phyloP scores from a whole-genome alignment of 495 filamentous ascomycete species.

The Ramalina intermedia region DNA sequence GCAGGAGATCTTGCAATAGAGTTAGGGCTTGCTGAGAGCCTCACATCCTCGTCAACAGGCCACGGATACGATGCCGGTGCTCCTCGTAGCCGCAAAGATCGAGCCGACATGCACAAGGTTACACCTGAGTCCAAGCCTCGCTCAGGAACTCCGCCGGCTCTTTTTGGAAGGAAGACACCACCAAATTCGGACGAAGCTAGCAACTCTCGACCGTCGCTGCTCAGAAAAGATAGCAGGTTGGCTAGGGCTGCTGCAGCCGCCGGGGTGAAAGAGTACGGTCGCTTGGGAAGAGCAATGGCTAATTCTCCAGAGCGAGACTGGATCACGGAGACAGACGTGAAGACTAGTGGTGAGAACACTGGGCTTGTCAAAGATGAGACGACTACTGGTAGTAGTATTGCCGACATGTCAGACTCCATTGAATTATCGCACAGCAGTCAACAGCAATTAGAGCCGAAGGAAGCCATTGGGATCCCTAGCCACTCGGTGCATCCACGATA shows the following conservation, averaged over 20 bases:
- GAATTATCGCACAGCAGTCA: neutral
- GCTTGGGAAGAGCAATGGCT: neutral
- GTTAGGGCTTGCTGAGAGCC: neutral
- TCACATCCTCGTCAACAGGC: too few species aligned
- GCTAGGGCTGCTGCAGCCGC: neutral
- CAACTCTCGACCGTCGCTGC: neutral
- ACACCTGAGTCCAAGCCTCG: too few species aligned
- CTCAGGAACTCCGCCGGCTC: neutral
- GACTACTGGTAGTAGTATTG: conserved; percentile 9
- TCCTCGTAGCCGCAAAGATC: neutral
- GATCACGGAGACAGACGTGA: conserved; percentile 9
- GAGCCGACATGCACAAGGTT: too few species aligned
- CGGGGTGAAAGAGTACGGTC: conserved; percentile 1
- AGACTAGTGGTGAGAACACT: neutral
- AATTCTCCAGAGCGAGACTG: conserved; percentile 7
- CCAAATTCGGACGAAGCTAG: neutral
- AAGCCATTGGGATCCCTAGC: neutral
- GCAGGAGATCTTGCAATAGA: conserved; percentile 4
- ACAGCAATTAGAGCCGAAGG: neutral
- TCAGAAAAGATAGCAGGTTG: conserved; percentile 3
- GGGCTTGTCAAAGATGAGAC: neutral
- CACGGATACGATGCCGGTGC: too few species aligned
- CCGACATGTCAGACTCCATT: conserved; percentile 8
- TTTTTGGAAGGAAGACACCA: neutral
- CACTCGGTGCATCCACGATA: conserved; percentile 11